These are phyloP conservation scores for Xylariales sp. DNA, from an alignment of 2,329 filamentous ascomycete genomes.

Conservation along the genomic window DNA sequence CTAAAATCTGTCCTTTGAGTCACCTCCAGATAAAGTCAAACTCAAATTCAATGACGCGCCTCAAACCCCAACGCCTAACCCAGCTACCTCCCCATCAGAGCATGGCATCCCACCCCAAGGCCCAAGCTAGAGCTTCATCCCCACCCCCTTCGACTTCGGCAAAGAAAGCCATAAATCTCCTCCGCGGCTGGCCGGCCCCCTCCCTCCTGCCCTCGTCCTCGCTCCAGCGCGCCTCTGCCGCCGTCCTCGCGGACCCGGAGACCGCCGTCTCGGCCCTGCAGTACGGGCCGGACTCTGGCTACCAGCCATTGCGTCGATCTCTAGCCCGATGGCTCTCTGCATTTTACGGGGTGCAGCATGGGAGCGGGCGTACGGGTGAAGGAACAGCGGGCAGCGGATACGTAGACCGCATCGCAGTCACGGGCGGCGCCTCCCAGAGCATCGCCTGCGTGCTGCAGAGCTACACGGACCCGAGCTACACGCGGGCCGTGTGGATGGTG, in stretches of 20 bases:
- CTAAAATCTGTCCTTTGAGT: too few species aligned
- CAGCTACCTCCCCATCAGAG: too few species aligned
- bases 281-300: slow-evolving; percentile 77
- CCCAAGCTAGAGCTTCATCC: too few species aligned
- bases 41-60: too few species aligned
- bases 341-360: slow-evolving; percentile 51
- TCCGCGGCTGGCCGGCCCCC: slow-evolving; percentile 63
- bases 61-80: too few species aligned
- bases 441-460: slow-evolving; percentile 72
- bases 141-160: too few species aligned
- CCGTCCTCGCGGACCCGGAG: slow-evolving; percentile 55
- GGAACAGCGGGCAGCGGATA: slow-evolving; percentile 23
- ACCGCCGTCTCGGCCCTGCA: slow-evolving; percentile 61
- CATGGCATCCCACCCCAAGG: too few species aligned
- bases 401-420: slow-evolving; percentile 67
- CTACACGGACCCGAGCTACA: slow-evolving; percentile 74
- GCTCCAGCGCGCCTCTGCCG: slow-evolving; percentile 55
- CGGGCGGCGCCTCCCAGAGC: slow-evolving; percentile 81
- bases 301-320: slow-evolving; percentile 61
- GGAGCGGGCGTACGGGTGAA: not conserved
- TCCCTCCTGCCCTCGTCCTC: slow-evolving; percentile 60
- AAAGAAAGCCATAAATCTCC: slow-evolving; percentile 58
- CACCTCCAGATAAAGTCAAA: too few species aligned
- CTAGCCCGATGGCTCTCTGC: slow-evolving; percentile 65
- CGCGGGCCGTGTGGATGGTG: slow-evolving; percentile 72